Evolutionary conservation across 305 asterid species (phyloP).

Genomic region (Fraxinus platypoda): DNA sequence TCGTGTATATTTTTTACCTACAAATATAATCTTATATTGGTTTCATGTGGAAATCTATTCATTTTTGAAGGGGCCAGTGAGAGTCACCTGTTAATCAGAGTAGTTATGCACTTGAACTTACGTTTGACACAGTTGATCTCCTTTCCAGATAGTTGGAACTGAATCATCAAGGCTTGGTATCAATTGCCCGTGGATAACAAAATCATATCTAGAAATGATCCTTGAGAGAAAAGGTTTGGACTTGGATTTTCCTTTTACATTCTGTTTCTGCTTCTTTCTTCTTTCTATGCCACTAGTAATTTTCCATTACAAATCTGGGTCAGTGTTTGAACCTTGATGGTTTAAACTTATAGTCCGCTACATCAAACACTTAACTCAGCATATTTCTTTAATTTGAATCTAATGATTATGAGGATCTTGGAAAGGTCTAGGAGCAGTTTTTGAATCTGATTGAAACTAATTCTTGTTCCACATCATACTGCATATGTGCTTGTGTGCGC

Average conservation of each 20-base stretch:
- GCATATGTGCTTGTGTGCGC: background rate
- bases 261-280: slow-evolving; percentile 8
- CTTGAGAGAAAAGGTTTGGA: slow-evolving; percentile 84
- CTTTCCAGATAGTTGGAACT: slow-evolving; percentile 75
- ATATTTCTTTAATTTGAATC: slow-evolving; percentile 6
- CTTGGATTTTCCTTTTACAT: slow-evolving; percentile 16
- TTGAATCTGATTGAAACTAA: slow-evolving; percentile 10
- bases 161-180: slow-evolving; percentile 90
- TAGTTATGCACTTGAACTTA: slow-evolving; percentile 26
- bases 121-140: slow-evolving; percentile 32
- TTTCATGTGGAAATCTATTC: background rate
- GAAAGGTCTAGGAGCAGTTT: slow-evolving; percentile 16
- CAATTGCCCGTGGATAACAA: slow-evolving; percentile 91
- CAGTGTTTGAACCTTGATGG: background rate
- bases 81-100: slow-evolving; percentile 19
- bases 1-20: background rate
- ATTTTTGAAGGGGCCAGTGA: background rate
- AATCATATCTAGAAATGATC: slow-evolving; percentile 95
- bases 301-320: slow-evolving; percentile 3
- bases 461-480: slow-evolving; percentile 8
- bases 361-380: slow-evolving; percentile 1
- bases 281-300: slow-evolving; percentile 12
- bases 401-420: slow-evolving; percentile 13
- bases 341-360: slow-evolving; percentile 24
- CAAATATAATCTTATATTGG: background rate